Evolutionary conservation across 305 asterid species (phyloP).

Genomic region (Rubia balearica): DNA sequence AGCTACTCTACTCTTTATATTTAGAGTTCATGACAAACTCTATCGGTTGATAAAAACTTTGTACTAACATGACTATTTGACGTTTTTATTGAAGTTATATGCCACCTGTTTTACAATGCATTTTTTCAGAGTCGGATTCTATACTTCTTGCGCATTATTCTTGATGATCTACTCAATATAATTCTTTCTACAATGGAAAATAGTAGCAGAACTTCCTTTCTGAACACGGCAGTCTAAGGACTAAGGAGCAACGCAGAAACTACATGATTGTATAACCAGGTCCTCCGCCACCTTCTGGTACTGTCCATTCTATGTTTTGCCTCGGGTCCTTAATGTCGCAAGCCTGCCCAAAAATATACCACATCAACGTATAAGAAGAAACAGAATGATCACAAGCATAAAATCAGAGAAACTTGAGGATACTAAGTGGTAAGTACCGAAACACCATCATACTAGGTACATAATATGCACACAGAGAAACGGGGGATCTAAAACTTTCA

Average conservation of each 20-base stretch:
- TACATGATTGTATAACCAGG: conserved; percentile 87
- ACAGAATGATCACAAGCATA: neutral
- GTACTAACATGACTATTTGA: neutral
- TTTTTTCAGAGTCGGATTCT: neutral
- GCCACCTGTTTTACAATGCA: neutral
- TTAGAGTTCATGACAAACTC: neutral
- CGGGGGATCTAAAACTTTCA: too few relatives aligned
- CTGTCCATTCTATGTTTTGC: conserved; percentile 90
- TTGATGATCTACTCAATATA: neutral
- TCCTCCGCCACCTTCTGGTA: conserved; percentile 98
- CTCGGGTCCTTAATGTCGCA: conserved; percentile 92
- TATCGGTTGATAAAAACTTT: neutral
- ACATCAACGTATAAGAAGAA: neutral
- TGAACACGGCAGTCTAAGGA: neutral
- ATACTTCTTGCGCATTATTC: too few relatives aligned
- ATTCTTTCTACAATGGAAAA: neutral
- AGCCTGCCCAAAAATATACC: conserved; percentile 44
- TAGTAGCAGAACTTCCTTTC: neutral
- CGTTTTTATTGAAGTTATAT: neutral
- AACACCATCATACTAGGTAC: too few relatives aligned
- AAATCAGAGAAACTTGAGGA: neutral
- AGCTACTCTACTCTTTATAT: too few relatives aligned
- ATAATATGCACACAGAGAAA: too few relatives aligned
- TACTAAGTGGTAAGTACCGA: too few relatives aligned
- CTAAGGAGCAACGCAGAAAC: neutral